Evolutionary conservation across 768 basidiomycete genomes (phyloP), one percentile per base, ranked within the genome.

Genomic region (Suillus bovinus): DNA sequence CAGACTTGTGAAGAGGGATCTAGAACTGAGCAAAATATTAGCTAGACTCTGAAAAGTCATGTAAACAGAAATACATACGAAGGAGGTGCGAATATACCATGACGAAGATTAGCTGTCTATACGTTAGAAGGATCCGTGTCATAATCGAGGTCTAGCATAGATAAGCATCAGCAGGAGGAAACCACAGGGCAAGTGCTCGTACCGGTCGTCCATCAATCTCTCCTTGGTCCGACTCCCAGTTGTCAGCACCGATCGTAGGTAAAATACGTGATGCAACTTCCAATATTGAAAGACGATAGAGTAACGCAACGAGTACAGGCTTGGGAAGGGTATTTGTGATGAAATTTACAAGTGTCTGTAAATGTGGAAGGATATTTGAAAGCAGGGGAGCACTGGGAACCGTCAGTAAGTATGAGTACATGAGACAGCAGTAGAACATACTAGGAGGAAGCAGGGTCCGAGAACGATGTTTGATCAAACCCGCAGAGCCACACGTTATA

Each of bases 401-500:
- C 52, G 62, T 67, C 42, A 70, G n/a, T 54, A 47, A 58, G 54
- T 14, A 11, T 38, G 59, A 57, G 20, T 39, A 29, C 34, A 41
- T 42, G 29, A 53, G 52, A 47, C 50, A 34, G 47, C 10, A 3
- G 2, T 56, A 20, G 24, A 16, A 82, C 88, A 57, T 74, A 93
- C 91, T 93, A 92, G 57, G 89, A 87, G 13, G 88, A 89, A 39
- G 87, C 85, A 11, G 88, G 84, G 69, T 90, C 87, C 31, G 85
- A 86, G 66, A 88, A 86, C 0, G 89, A 86, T 59, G 85, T 83
- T 66, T 86, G 84, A 72, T 91, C 89, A 66, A 90, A 88, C 20
- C 91, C 91, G 70, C 92, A 93, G 38, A 94, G 80, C 94, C 94
- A 95, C 38, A 95, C 84, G 66, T 93, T 93, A 74, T 93, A 94